phyloP scores from a whole-genome alignment of 495 filamentous ascomycete genomes.

The Pseudoneurospora amorphoporcata region DNA sequence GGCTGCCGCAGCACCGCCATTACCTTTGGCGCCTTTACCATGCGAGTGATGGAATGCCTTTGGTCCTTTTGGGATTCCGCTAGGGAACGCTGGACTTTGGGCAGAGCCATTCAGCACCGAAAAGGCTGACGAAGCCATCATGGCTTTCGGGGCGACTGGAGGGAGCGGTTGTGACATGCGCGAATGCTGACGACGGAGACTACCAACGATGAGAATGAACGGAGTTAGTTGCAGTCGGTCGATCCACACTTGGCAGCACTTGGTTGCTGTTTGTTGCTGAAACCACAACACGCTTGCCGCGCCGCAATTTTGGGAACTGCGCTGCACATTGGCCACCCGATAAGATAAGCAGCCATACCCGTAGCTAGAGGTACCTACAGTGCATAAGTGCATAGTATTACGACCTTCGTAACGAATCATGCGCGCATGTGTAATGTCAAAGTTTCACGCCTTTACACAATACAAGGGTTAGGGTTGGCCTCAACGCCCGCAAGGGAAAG shows the following conservation, averaged over 20 bases:
- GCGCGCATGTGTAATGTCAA: not conserved
- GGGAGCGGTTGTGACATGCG: not conserved
- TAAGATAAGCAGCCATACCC: not conserved
- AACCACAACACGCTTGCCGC: not conserved
- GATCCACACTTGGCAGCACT: not conserved
- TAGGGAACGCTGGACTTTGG: not conserved
- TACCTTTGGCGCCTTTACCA: conserved; percentile 3
- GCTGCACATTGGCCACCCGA: not conserved
- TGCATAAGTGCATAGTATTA: not conserved
- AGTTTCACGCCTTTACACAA: not conserved
- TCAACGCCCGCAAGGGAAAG: not conserved
- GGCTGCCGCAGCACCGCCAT: not conserved
- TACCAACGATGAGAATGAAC: not conserved
- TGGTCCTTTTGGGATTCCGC: not conserved
- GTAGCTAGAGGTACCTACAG: not conserved
- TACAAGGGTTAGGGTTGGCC: not conserved
- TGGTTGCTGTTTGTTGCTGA: not conserved
- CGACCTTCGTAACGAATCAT: not conserved
- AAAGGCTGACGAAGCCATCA: not conserved
- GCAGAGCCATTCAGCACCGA: not conserved
- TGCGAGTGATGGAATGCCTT: not conserved
- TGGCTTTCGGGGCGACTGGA: not conserved
- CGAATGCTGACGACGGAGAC: not conserved
- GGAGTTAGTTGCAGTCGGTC: not conserved
- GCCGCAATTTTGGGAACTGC: not conserved